Percentiles rank a stretch among this genome's conserved stretches.
Evolutionary conservation across 306 rosid genomes (phyloP).

Genomic region (Lathyrus oleraceus): DNA sequence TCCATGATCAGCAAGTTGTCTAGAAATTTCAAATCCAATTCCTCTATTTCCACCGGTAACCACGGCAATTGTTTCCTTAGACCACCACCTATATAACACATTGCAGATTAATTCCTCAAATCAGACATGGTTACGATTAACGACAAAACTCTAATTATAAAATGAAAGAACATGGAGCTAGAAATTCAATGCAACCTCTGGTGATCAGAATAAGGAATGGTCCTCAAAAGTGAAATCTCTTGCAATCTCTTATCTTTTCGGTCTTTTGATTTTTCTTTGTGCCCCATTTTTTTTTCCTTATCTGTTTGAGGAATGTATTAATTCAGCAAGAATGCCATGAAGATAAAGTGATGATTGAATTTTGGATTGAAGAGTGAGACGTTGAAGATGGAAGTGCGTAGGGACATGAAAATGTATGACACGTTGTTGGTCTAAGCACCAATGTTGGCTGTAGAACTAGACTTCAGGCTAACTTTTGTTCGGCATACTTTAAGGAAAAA

Average conservation of each 20-base stretch:
- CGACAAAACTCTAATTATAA: not conserved
- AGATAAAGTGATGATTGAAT: not conserved
- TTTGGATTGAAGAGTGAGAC: not conserved
- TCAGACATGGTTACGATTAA: too few relatives aligned
- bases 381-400: slow-evolving; percentile 24
- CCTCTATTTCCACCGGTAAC: slow-evolving; percentile 93
- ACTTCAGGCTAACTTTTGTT: slow-evolving; percentile 35
- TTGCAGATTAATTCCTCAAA: too few relatives aligned
- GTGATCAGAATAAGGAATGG: slow-evolving; percentile 93
- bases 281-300: slow-evolving; percentile 50
- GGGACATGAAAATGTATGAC: slow-evolving; percentile 29
- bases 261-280: slow-evolving; percentile 68
- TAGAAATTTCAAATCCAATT: slow-evolving; percentile 82
- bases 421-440: slow-evolving; percentile 48
- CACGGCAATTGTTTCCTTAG: slow-evolving; percentile 79
- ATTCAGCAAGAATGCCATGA: not conserved
- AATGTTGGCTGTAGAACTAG: slow-evolving; percentile 33
- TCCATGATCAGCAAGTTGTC: slow-evolving; percentile 83
- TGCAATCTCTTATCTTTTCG: slow-evolving; percentile 76
- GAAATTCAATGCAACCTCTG: slow-evolving; percentile 54
- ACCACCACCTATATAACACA: slow-evolving; percentile 97
- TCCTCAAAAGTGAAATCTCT: slow-evolving; percentile 76
- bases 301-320: not conserved
- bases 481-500: not conserved
- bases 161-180: not conserved